Conservation (phyloP, 768 basidiomycete genomes). For the Tylopilus plumbeoviolaceoides region DNA sequence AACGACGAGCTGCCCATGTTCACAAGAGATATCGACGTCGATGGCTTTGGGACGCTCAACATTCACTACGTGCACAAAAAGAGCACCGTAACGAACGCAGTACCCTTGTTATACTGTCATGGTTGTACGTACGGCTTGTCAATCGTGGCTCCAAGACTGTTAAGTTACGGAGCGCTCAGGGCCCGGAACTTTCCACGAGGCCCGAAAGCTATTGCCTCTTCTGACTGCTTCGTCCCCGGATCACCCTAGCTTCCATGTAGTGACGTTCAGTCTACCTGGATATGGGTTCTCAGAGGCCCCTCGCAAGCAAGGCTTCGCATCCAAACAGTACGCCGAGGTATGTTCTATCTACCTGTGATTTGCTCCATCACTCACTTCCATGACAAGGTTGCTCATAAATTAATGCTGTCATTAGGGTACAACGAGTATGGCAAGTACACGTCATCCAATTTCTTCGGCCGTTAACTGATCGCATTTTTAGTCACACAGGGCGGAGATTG, state of each 20-base stretch:
- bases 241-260: constrained; percentile 60
- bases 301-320: constrained; percentile 46
- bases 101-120: constrained; percentile 59
- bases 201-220: constrained; percentile 52
- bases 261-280: constrained; percentile 54
- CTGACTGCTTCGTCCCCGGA: constrained; percentile 38
- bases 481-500: constrained; percentile 50
- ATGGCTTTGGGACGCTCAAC: constrained; percentile 43
- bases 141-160: too few relatives aligned
- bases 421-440: constrained; percentile 39
- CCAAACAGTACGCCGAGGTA: constrained; percentile 55
- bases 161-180: constrained; percentile 29
- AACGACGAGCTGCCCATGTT: constrained; percentile 55
- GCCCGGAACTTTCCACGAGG: constrained; percentile 51
- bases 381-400: constrained; percentile 39
- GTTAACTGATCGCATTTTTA: constrained; percentile 14
- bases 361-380: too few relatives aligned
- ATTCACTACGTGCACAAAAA: constrained; percentile 59
- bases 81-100: constrained; percentile 41
- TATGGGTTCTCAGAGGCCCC: constrained; percentile 61
- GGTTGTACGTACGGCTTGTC: constrained; percentile 37
- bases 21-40: constrained; percentile 46
- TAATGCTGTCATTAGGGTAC: constrained; percentile 49
- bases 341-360: neutral
- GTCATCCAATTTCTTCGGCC: neutral